These are phyloP conservation scores for Phytophthora quininea DNA, from an alignment of 352 stramenopile species.

Conservation along the genomic window DNA sequence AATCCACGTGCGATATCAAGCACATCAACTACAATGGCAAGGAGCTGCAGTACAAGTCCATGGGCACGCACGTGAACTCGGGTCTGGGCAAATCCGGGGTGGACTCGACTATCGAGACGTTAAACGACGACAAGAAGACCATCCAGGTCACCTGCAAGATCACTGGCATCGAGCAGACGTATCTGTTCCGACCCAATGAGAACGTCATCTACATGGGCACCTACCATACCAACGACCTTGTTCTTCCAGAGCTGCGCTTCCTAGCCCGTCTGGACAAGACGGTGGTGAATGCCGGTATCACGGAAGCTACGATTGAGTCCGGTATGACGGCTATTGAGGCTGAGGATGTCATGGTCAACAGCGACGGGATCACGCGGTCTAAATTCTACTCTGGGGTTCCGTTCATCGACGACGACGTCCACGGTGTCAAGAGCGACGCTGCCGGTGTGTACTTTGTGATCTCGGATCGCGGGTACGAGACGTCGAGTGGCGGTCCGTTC, in stretches of 20 bases:
- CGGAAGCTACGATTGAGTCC: conserved; percentile 41
- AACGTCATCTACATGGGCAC: conserved; percentile 59
- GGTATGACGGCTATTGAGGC: conserved; percentile 44
- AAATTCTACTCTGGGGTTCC: conserved; percentile 50
- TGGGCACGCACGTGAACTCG: conserved; percentile 49
- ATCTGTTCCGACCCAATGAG: conserved; percentile 56
- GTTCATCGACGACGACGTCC: conserved; percentile 44
- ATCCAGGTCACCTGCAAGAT: conserved; percentile 45
- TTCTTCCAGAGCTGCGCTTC: conserved; percentile 55
- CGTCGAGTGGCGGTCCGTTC: conserved; percentile 50
- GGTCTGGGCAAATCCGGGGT: conserved; percentile 34
- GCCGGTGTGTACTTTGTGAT: conserved; percentile 57
- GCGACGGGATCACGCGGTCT: conserved; percentile 39
- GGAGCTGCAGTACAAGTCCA: conserved; percentile 53
- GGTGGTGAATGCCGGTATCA: conserved; percentile 36
- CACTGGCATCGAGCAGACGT: conserved; percentile 49
- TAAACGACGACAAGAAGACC: conserved; percentile 40
- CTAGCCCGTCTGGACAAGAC: conserved; percentile 45
- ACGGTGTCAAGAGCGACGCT: conserved; percentile 44
- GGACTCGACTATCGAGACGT: conserved; percentile 36
- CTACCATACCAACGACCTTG: conserved; percentile 37
- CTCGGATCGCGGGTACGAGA: conserved; percentile 52
- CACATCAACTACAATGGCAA: conserved; percentile 45
- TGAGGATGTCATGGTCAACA: conserved; percentile 43
- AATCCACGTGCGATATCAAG: conserved; percentile 51